phyloP scores from a whole-genome alignment of 1,139 yeast species.

The Yamadazyma taylorii region DNA sequence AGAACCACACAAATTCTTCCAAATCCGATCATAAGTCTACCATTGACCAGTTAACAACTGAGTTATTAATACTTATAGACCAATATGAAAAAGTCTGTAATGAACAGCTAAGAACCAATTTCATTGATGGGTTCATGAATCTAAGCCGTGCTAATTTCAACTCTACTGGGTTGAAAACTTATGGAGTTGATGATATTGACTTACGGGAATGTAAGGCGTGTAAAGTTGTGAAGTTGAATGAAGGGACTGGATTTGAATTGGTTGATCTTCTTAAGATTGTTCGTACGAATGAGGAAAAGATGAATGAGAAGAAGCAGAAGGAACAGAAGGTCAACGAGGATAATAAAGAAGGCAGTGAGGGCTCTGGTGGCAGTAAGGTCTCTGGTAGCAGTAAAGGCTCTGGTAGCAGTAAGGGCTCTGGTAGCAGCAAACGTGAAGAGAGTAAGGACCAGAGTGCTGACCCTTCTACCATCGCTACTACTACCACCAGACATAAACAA shows the following conservation, averaged over 20 bases:
- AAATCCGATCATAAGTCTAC: neutral
- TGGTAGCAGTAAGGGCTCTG: too few species aligned
- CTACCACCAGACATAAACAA: too few species aligned
- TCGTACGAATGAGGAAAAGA: too few species aligned
- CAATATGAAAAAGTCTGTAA: conserved; percentile 29
- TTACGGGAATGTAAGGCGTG: conserved; percentile 31
- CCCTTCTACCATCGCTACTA: too few species aligned
- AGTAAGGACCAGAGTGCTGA: too few species aligned
- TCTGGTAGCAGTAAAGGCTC: too few species aligned
- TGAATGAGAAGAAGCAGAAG: too few species aligned
- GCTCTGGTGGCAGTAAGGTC: too few species aligned
- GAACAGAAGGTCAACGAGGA: conserved; percentile 6
- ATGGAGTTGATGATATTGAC: conserved; percentile 29
- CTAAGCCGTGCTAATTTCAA: conserved; percentile 44
- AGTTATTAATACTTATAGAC: conserved; percentile 27
- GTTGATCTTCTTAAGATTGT: conserved; percentile 15
- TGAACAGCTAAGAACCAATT: conserved; percentile 21
- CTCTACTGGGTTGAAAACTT: conserved; percentile 18
- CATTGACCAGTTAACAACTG: conserved; percentile 7
- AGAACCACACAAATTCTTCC: too few species aligned
- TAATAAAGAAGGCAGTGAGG: too few species aligned
- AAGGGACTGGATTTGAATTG: conserved; percentile 12
- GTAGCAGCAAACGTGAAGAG: conserved; percentile 5
- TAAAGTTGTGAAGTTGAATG: conserved; percentile 15
- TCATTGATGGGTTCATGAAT: conserved; percentile 32